Base-by-base conservation (phyloP, 208 protist species). In the Porcisia deanei region DNA sequence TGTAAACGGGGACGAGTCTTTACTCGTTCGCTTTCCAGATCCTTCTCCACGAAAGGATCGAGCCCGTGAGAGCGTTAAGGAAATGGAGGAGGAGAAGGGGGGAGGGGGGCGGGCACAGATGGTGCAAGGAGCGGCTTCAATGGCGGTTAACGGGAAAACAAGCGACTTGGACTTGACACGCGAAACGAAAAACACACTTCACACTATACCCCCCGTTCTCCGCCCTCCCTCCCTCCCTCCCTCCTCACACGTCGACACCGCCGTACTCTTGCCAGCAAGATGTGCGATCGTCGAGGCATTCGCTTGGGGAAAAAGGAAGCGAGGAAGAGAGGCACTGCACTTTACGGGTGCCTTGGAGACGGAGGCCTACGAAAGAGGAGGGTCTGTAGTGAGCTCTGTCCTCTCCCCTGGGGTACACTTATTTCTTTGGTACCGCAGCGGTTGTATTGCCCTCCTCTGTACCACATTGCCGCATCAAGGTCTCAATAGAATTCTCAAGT, bases 391-490 rank as follows among this genome's bases (percentile, higher is more conserved):
- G 25, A 4, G 9, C 58, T n/a, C n/a, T 45, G 9, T 14, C 63
- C 22, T 30, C 22, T 67, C 63, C 0, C 2, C 41, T 1, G 20
- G 8, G 30, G 12, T 10, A n/a, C 9, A 6, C 18, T 80, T 66
- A 72, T 67, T 86, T 75, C 47, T 79, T 79, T 43, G 71, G 65
- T 78, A 82, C 83, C 18, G 85, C 84, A 20, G 30, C 58, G 4
- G 80, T 14, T 1, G 65, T 81, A 20, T 95, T 90, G 12, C 79
- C 92, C 8, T 97, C 91, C 73, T 97, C 95, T 49, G 84, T 82
- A 18, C 95, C 95, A 8, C 95, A 94, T 84, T 99, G 96, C 81
- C 97, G 90, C 95, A 99, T 98, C 25, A 99, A 82, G 47, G 98
- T 96, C 60, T 93, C 89, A 80, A 99, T 98, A 1, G 93, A 98